A percentile compares a stretch with the other conserved stretches of the same genome.
phyloP scores from a whole-genome alignment of 139 green algal species.

The Asterochloris sp. region DNA sequence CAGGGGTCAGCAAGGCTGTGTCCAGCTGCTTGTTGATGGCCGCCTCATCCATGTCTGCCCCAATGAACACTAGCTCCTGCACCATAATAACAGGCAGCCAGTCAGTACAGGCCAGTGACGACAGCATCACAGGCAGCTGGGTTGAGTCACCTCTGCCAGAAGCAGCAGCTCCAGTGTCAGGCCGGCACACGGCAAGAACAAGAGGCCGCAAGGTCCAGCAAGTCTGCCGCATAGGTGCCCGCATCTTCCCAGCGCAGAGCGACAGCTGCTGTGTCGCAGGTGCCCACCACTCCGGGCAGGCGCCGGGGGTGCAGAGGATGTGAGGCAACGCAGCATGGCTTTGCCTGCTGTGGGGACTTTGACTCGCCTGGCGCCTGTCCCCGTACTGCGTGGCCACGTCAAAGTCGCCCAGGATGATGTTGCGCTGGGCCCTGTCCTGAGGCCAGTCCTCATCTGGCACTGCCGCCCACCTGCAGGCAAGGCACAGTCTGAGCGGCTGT shows the following conservation, averaged over 20 bases:
- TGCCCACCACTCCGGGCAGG: too few relatives aligned
- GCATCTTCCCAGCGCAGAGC: too few relatives aligned
- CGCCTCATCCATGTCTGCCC: constrained; percentile 71
- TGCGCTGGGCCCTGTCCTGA: constrained; percentile 42
- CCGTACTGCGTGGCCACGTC: constrained; percentile 43
- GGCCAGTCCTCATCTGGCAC: constrained; percentile 83
- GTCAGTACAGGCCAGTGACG: neutral
- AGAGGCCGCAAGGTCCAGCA: too few relatives aligned
- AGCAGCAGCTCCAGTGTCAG: too few relatives aligned
- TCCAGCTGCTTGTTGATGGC: constrained; percentile 82
- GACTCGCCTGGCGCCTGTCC: constrained; percentile 46
- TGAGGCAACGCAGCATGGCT: too few relatives aligned
- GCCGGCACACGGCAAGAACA: too few relatives aligned
- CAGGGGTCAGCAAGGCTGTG: constrained; percentile 71
- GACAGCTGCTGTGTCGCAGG: too few relatives aligned
- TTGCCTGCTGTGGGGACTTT: too few relatives aligned
- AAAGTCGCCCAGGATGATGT: constrained; percentile 72
- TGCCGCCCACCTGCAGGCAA: constrained; percentile 56
- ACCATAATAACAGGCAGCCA: neutral
- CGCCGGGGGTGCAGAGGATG: too few relatives aligned
- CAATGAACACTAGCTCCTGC: constrained; percentile 97
- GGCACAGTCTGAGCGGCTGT: neutral
- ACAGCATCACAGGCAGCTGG: neutral
- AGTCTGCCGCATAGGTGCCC: too few relatives aligned
- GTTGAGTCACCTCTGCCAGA: neutral